Base-by-base conservation (phyloP, 176 grass and related monocot genomes). In the Oryza meyeriana region DNA sequence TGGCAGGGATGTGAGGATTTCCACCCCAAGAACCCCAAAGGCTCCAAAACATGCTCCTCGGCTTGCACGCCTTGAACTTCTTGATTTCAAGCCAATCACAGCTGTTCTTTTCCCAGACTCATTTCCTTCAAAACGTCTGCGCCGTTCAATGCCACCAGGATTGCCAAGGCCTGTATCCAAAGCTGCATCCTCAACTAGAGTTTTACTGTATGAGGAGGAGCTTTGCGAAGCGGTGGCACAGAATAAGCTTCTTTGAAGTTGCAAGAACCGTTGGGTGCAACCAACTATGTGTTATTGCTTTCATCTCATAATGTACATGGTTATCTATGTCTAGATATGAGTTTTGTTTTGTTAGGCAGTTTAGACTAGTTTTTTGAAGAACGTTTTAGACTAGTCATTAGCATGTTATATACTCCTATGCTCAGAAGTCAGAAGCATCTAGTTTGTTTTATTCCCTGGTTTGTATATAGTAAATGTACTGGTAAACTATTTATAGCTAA, bases 191-290 rank as follows among this genome's bases (percentile, higher is more conserved):
- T 89, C 92, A 0, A 82, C 85, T 57, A 82, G 92, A 88, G 90
- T 94, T 80, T 87, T 94, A 62, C 78, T 83, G 14, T 90, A 88
- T 0, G 92, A 98, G 80, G 95, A 97, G 66, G 95, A 94, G 86
- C 86, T 94, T 45, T 98, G 95, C 32, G 83, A 98, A 81, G 95
- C 95, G 0, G 95, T 98, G 17, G 88, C 92, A 48, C 95, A 94
- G 73, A 98, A 98, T 98, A 98, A 98, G 67, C 88, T 98, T 83
- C 86, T 89, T 67, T 98, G 86, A 98, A 85, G 74, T 64, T 74
- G 61, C 36, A 62, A 52, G 1, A 22, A 65, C 29, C 36, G 32
- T 17, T 72, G 48, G 69, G n/a, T 24, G 27, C 4, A 64, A 66
- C 45, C 61, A 64, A 3, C 22, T n/a, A 20, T 74, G 64, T 75